phyloP scores from a whole-genome alignment of 352 stramenopile species.

The Pythium sp. region DNA sequence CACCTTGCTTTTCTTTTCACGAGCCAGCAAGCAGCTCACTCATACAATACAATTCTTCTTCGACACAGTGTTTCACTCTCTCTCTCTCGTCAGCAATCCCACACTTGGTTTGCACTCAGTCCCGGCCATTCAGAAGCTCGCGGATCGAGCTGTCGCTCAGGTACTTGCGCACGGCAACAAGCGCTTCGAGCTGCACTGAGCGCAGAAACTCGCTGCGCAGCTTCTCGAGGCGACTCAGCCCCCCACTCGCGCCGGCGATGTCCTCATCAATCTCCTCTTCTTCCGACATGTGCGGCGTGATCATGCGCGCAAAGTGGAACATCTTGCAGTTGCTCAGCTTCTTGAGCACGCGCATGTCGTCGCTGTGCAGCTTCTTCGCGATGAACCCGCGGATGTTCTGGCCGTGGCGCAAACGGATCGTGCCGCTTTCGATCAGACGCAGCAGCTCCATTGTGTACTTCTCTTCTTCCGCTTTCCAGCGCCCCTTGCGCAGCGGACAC shows the following conservation, averaged over 20 bases:
- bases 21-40: not conserved
- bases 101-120: slow-evolving; percentile 11
- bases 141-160: slow-evolving; percentile 65
- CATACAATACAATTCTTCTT: not conserved
- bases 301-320: slow-evolving; percentile 66
- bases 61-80: not conserved
- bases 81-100: not conserved
- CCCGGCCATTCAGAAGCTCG: slow-evolving; percentile 51
- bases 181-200: slow-evolving; percentile 70
- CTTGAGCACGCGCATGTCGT: slow-evolving; percentile 84
- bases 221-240: slow-evolving; percentile 41
- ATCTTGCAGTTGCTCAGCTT: slow-evolving; percentile 83
- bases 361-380: slow-evolving; percentile 72
- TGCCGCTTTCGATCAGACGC: slow-evolving; percentile 57
- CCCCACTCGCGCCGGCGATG: slow-evolving; percentile 26
- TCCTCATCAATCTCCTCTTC: slow-evolving; percentile 49
- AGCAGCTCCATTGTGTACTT: slow-evolving; percentile 70
- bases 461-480: slow-evolving; percentile 75
- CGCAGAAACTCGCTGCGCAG: slow-evolving; percentile 71
- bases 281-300: slow-evolving; percentile 58
- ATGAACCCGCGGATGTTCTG: slow-evolving; percentile 74
- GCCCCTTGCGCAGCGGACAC: slow-evolving; percentile 68
- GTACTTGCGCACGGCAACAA: slow-evolving; percentile 73
- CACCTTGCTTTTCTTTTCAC: no score
- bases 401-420: slow-evolving; percentile 53